Evolutionary conservation across 2,329 filamentous ascomycete species (phyloP), one percentile per base, ranked within the genome.

Genomic region (Cladosporium halotolerans): DNA sequence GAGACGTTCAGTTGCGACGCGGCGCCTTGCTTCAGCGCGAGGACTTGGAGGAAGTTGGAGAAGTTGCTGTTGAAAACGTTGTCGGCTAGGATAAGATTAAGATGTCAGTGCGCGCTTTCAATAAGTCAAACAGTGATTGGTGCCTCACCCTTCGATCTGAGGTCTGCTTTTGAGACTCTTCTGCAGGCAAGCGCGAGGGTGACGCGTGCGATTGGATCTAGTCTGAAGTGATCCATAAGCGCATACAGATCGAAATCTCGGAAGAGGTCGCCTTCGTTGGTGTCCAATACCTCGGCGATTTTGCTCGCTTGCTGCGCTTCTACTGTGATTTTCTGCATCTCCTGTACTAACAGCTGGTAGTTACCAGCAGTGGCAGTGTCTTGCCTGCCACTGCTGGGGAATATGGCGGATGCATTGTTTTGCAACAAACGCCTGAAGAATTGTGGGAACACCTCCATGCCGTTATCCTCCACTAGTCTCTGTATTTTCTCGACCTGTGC

Each of bases 381-480:
- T 53, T 82, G 81, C 72, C 89, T 81, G 64, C 82, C 88, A 52
- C 85, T 77, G 58, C 86, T 84, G 48, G 89, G 85, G 69, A 97
- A 97, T 69, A 99, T 93, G 66, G 93, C 86, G 59, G 85, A 77
- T 65, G 91, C 89, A 83, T 96, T 96, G 74, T 86, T 85, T 72
- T 86, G 87, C 68, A 99, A 83, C 69, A 97, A 79, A 73, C 92
- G 89, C 72, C 89, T 85, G 73, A 99, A 95, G 73, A 93, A 96
- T 77, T 91, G 95, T 57, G 89, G 85, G 71, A 91, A 96, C 69
- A 96, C 90, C 79, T 99, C 95, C 92, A 99, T 99, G 69, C 91
- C 91, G 90, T 95, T 86, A 66, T 92, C 91, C 82, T 96, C 86
- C 76, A 97, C 86, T 70, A 97, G 84, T 88, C 95, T 95, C 72